Percentiles rank a stretch among this genome's conserved stretches.
These are phyloP conservation scores for Gossypium herbaceum DNA, from an alignment of 345 rosid genomes.

Conservation along the genomic window DNA sequence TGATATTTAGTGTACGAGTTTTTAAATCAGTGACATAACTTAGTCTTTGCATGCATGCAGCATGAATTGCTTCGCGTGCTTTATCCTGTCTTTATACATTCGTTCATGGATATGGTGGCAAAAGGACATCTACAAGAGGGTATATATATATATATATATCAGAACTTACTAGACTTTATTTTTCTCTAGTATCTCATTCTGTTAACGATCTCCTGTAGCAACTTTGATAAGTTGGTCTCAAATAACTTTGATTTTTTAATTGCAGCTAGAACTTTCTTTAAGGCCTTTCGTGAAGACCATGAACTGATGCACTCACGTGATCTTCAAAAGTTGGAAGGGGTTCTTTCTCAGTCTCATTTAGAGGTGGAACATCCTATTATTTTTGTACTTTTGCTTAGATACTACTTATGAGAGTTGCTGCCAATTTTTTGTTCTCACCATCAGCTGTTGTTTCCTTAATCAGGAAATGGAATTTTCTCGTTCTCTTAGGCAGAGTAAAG, in stretches of 20 bases:
- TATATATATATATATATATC: conserved; percentile 18
- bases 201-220: not conserved
- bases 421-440: not conserved
- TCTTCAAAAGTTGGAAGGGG: conserved; percentile 92
- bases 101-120: conserved; percentile 89
- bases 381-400: not conserved
- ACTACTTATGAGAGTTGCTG: not conserved
- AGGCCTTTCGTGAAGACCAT: conserved; percentile 79
- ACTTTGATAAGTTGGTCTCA: conserved; percentile 7
- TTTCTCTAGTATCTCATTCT: not conserved
- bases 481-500: conserved; percentile 77
- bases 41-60: conserved; percentile 43
- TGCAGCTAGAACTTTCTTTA: conserved; percentile 72
- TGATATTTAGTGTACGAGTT: not conserved
- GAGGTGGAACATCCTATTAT: conserved; percentile 46
- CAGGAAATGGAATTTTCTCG: conserved; percentile 99
- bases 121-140: conserved; percentile 82
- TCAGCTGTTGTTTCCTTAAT: conserved; percentile 13
- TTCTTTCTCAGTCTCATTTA: conserved; percentile 83
- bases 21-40: not conserved
- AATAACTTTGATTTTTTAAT: not conserved
- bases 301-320: conserved; percentile 78
- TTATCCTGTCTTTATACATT: conserved; percentile 89
- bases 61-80: conserved; percentile 92
- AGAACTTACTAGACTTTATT: conserved; percentile 8